Evolutionary conservation across 2,329 filamentous ascomycete species (phyloP).

Genomic region (Colletotrichum truncatum): DNA sequence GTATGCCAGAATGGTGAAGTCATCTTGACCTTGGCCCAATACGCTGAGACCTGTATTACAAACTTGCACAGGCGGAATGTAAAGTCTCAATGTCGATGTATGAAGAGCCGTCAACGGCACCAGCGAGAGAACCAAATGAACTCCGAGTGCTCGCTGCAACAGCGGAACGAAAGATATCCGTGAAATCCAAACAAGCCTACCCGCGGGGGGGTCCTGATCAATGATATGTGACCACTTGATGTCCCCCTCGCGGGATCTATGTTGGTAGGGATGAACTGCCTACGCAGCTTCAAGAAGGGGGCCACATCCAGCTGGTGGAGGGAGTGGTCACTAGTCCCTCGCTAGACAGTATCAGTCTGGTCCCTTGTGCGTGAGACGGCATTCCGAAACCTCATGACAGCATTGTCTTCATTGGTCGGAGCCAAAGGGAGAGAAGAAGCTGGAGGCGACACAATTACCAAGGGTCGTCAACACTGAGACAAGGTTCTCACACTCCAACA

Average conservation of each 20-base stretch:
- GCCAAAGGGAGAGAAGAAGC: slow-evolving; percentile 20
- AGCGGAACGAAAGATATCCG: neutral
- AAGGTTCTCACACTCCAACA: slow-evolving; percentile 18
- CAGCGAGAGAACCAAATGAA: neutral
- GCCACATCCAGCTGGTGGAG: slow-evolving; percentile 2
- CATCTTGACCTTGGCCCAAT: no score
- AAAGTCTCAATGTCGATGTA: no score
- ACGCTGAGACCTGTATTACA: no score
- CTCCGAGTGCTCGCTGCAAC: neutral
- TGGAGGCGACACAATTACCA: neutral
- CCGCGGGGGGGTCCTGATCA: neutral
- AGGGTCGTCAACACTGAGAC: slow-evolving; percentile 13
- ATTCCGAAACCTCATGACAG: slow-evolving; percentile 5
- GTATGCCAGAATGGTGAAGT: slow-evolving; percentile 1
- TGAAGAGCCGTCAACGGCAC: no score
- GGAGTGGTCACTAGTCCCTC: slow-evolving; percentile 20
- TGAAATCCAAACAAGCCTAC: neutral
- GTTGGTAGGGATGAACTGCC: slow-evolving; percentile 16
- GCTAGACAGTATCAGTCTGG: slow-evolving; percentile 18
- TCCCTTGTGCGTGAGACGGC: slow-evolving; percentile 18
- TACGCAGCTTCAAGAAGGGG: neutral
- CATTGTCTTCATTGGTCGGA: slow-evolving; percentile 11
- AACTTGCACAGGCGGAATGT: no score
- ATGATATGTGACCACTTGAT: slow-evolving; percentile 9
- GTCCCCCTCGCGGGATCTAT: neutral